Conservation (phyloP, 768 basidiomycete species). For the Dioszegia hungarica region DNA sequence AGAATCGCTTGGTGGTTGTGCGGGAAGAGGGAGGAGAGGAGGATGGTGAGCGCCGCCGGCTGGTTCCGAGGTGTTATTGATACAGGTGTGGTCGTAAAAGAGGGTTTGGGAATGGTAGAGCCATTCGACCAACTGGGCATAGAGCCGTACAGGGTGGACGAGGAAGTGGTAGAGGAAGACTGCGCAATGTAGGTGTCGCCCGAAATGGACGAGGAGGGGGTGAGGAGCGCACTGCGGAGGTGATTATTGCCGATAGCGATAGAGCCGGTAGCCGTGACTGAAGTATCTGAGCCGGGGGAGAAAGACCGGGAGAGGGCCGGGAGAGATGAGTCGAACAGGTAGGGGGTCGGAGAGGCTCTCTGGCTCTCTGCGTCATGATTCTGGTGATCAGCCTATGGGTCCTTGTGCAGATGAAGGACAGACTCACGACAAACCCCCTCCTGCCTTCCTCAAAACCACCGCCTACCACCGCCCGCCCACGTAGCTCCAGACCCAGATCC, state of each 20-base stretch:
- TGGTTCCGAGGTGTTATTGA: neutral
- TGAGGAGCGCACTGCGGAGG: neutral
- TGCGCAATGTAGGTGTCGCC: neutral
- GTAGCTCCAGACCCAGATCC: slow-evolving; percentile 18
- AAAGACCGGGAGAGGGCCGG: slow-evolving; percentile 19
- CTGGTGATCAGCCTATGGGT: neutral
- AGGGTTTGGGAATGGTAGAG: neutral
- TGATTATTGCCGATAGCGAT: neutral
- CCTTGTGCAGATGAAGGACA: too few relatives aligned
- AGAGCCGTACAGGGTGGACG: too few relatives aligned
- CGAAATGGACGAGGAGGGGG: neutral
- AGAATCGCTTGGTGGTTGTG: slow-evolving; percentile 29
- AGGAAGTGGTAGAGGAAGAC: neutral
- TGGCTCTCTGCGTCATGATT: slow-evolving; percentile 29
- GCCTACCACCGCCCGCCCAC: slow-evolving; percentile 44
- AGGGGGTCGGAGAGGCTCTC: slow-evolving; percentile 49
- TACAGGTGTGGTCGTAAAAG: neutral
- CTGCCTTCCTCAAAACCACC: slow-evolving; percentile 50
- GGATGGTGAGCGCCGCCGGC: slow-evolving; percentile 9
- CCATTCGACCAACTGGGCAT: too few relatives aligned
- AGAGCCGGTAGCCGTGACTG: neutral
- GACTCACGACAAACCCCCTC: slow-evolving; percentile 45
- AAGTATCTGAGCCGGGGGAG: slow-evolving; percentile 17
- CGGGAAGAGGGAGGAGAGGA: slow-evolving; percentile 42
- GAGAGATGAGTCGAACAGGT: slow-evolving; percentile 31